Evolutionary conservation across 768 basidiomycete genomes (phyloP), one percentile per base, ranked within the genome.

Genomic region (Agaricus blazei): DNA sequence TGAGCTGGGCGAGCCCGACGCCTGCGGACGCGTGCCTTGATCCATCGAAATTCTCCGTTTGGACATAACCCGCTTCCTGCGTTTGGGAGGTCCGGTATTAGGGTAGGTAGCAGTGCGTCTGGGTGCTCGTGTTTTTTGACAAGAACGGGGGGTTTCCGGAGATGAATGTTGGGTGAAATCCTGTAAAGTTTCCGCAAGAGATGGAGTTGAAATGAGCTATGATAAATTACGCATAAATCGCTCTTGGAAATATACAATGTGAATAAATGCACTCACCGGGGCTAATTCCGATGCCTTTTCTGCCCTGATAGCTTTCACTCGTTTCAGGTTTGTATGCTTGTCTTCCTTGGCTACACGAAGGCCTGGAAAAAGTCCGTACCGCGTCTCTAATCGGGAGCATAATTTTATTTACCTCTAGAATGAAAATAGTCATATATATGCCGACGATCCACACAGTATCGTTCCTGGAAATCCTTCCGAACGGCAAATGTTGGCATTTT

Each of bases 341-440:
- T 84, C 83, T 63, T 85, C 82, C 61, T 83, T 85, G 24, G 82
- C 79, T 27, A 84, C 83, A 28, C 83, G 81, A 58, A 85, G 63
- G 38, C 83, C 78, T 77, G 48, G 23, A 36, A 9, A 50, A 24
- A 19, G 7, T 27, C 24, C 23, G 24, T 43, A 8, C 23, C 7
- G 9, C 15, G 3, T 4, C 3, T 47, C 26, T 4, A 11, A 34
- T 34, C 15, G 12, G 19, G 24, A 14, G 8, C 14, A 29, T 5
- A 31, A 9, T 38, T 27, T 19, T n/a, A 45, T 37, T 38, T 48
- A 72, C 76, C 77, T 72, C 75, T 68, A n/a, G 76, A 78, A 67
- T 88, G 87, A 68, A 87, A 88, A 67, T 88, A 88, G 68, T 89
- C 87, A 64, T 89, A 89, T 59, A 89, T 82, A 61, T 87, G 87